A percentile compares a stretch with the other conserved stretches of the same genome.
These are phyloP conservation scores for Backusella mclennaniae DNA, from an alignment of 192 early-diverging fungal species.

Conservation along the genomic window DNA sequence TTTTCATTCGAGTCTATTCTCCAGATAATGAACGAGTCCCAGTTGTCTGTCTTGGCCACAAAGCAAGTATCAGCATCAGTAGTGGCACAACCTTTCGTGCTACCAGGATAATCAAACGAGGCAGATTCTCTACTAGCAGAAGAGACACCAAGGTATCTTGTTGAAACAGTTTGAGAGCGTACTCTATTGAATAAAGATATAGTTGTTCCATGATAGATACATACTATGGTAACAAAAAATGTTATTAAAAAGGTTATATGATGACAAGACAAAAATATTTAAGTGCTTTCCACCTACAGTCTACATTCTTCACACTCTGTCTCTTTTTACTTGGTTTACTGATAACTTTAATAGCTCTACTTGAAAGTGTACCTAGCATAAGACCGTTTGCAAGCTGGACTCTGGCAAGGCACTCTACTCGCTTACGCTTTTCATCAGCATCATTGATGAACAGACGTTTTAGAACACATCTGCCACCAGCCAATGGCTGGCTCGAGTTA, in stretches of 20 bases:
- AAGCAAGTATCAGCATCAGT: constrained; percentile 56
- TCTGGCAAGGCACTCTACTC: constrained; percentile 69
- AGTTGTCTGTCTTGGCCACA: constrained; percentile 67
- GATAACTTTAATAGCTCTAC: constrained; percentile 82
- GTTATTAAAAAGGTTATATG: neutral
- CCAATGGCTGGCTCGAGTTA: neutral
- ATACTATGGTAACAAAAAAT: constrained; percentile 34
- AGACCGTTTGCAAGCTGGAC: constrained; percentile 64
- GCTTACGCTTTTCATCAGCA: constrained; percentile 77
- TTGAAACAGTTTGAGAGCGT: constrained; percentile 87
- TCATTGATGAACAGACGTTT: constrained; percentile 84
- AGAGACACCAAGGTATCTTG: constrained; percentile 75
- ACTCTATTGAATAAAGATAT: constrained; percentile 89
- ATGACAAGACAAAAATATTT: neutral
- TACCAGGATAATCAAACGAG: neutral
- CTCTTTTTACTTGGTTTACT: constrained; percentile 92
- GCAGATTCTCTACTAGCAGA: neutral
- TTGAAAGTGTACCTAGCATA: constrained; percentile 66
- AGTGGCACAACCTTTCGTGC: neutral
- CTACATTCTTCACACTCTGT: constrained; percentile 77
- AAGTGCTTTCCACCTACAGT: constrained; percentile 26
- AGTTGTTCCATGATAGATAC: constrained; percentile 82
- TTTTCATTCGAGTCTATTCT: constrained; percentile 60
- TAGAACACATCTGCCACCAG: constrained; percentile 53
- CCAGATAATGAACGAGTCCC: constrained; percentile 89